Base-by-base conservation (phyloP, 106 monocot species). In the Iris macrosiphon region DNA sequence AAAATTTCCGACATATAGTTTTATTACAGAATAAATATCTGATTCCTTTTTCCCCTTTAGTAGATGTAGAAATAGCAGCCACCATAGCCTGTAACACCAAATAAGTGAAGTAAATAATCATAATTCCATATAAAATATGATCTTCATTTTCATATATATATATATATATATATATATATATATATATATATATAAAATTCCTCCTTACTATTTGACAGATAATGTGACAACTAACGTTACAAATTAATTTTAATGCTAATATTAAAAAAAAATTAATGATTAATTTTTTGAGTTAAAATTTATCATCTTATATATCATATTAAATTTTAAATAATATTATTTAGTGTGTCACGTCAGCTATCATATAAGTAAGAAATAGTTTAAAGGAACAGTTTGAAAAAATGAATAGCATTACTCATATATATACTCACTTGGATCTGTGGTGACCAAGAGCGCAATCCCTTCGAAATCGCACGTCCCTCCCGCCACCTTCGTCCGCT, bases 391-490 rank as follows among this genome's bases (percentile, higher is more conserved):
- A n/a, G n/a, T n/a, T n/a, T n/a, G n/a, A n/a, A n/a, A n/a, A n/a
- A n/a, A n/a, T n/a, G n/a, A n/a, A n/a, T n/a, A n/a, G n/a, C n/a
- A n/a, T n/a, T n/a, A n/a, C n/a, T n/a, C 17, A n/a, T n/a, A n/a
- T 22, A 24, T 41, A 19, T 9, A 49, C 71, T 65, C 72, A 72
- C 78, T 81, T 48, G 87, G 87, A 49, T 87, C 81, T 58, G 48
- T 62, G 37, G 81, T 82, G 24, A 87, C 49, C 9, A 88, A 52
- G 52, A 79, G 78, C 3, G 82, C 87, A 2, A 75, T 78, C 10
- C 78, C 81, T 3, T 82, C 87, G 51, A 87, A 87, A 49, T 82
- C 87, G 41, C 87, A 87, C 0, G 78, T 79, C 24, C 78, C 78
- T 24, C 81, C 87, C 4, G 67, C 69, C 6, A 47, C 68, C 59